phyloP scores from a whole-genome alignment of 179 eudicot genomes.

The Beta lomatogona region DNA sequence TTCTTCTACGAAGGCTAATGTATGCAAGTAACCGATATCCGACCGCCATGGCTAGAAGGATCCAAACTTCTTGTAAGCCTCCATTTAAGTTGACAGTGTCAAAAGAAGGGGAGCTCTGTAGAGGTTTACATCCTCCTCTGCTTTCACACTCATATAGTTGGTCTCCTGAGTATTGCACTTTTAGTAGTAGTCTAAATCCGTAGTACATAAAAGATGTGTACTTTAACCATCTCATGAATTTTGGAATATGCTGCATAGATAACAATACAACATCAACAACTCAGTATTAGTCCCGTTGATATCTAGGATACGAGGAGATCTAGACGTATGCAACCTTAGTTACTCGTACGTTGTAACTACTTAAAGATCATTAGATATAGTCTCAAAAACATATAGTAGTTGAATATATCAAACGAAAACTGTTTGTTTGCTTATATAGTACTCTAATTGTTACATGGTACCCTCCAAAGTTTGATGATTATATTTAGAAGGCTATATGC shows the following conservation, averaged over 20 bases:
- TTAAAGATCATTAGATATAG: neutral
- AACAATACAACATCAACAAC: neutral
- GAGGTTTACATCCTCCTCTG: constrained; percentile 64
- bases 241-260: constrained; percentile 83
- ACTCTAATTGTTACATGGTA: too few relatives aligned
- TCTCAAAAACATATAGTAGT: neutral
- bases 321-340: neutral
- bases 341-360: neutral
- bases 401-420: neutral
- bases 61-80: constrained; percentile 92
- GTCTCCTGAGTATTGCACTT: constrained; percentile 87
- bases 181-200: constrained; percentile 54
- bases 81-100: constrained; percentile 77
- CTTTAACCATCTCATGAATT: constrained; percentile 89
- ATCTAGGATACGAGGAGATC: neutral
- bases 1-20: constrained; percentile 74
- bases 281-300: too few relatives aligned
- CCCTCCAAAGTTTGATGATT: too few relatives aligned
- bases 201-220: constrained; percentile 72
- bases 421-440: neutral
- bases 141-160: constrained; percentile 77
- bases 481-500: too few relatives aligned
- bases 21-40: constrained; percentile 75
- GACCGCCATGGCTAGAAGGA: constrained; percentile 81
- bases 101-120: constrained; percentile 94